Base-by-base conservation (phyloP, 495 filamentous ascomycete species). In the Saxophila tyrrhenica region DNA sequence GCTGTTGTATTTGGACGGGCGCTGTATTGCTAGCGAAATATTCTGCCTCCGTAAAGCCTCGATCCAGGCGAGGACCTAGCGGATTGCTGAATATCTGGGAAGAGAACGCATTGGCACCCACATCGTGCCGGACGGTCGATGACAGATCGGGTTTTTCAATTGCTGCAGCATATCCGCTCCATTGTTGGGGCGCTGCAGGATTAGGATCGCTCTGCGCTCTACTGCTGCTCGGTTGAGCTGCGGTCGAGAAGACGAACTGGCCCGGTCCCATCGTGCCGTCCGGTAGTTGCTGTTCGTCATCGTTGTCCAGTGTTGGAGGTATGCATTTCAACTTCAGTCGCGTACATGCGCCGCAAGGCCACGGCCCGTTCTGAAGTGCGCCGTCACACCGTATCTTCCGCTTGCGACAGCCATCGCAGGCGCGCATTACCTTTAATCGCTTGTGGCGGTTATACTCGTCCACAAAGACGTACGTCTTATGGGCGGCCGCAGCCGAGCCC, bases 371-470 rank as follows among this genome's bases (percentile, higher is more conserved):
- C 17, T 90, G 96, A 21, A 92, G 95, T 20, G 91, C 92, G 52
- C 92, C 90, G 75, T 99, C 92, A 67, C 92, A 99, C 65, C 96
- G 95, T 64, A 99, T 89, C 65, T 89, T 89, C 49, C 85, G 76
- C 69, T 89, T 83, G 55, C 92, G 78, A 63, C 92, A 99, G 25
- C 92, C 94, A 72, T 96, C 94, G 66, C 92, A 99, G 19, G 92
- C 92, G 70, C 92, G 85, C 91, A 97, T 97, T 47, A 99, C 92
- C 75, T 99, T 99, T 51, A 97, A 72, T 58, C 92, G 78, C 72
- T 96, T 96, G 71, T 99, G 92, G 43, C 92, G 82, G 70, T 97
- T 99, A 67, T 99, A 91, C 70, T 99, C 92, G 68, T 99, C 94
- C 49, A 99, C 92, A 63, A 99, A 99, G 45, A 99, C 92, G 85